Percentiles rank a stretch among this genome's conserved stretches.
Evolutionary conservation across 768 basidiomycete species (phyloP).

Genomic region (Gymnopilus junonius): DNA sequence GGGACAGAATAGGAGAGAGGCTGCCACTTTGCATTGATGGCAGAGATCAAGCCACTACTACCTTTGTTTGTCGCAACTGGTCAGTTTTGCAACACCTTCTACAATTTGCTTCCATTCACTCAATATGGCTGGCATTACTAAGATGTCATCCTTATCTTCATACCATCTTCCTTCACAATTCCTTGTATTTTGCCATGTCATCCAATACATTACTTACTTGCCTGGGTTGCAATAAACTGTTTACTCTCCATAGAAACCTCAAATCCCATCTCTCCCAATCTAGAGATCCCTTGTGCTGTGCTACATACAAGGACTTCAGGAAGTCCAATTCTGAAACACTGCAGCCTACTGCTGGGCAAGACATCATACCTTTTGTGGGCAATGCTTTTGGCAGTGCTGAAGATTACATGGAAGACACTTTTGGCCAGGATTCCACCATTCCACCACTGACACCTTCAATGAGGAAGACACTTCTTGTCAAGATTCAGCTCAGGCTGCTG

Average conservation of each 20-base stretch:
- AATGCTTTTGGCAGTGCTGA: slow-evolving; percentile 8
- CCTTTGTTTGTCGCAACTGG: background rate
- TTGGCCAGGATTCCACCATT: slow-evolving; percentile 8
- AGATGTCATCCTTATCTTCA: background rate
- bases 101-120: background rate
- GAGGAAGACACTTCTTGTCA: too few relatives aligned
- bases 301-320: background rate
- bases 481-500: too few relatives aligned
- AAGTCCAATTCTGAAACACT: background rate
- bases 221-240: background rate
- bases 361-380: background rate
- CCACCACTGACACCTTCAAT: too few relatives aligned
- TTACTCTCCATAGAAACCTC: background rate
- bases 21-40: background rate
- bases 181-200: background rate
- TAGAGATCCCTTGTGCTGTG: background rate
- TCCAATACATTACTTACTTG: background rate
- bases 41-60: background rate
- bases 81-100: slow-evolving; percentile 1
- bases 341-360: too few relatives aligned
- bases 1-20: background rate
- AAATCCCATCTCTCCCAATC: slow-evolving; percentile 6
- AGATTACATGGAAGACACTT: slow-evolving; percentile 4
- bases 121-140: background rate
- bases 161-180: background rate